Conservation (phyloP, 192 early-diverging fungal genomes). For the Coemansia sp. region DNA sequence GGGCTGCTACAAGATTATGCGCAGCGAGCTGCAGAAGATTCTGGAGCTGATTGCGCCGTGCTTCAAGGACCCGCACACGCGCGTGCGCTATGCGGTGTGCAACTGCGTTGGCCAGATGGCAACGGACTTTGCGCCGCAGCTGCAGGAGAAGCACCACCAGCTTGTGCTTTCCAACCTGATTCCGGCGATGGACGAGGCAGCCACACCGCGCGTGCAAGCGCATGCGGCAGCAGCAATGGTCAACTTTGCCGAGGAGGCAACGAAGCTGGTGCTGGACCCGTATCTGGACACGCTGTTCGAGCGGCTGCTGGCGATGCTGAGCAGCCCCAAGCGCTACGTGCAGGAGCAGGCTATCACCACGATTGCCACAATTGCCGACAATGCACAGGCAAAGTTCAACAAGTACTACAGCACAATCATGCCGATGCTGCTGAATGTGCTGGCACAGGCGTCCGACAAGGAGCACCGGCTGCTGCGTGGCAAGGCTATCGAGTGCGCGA, state of each 20-base stretch:
- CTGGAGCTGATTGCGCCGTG: constrained; percentile 79
- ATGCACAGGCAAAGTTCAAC: constrained; percentile 85
- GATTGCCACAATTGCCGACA: constrained; percentile 95
- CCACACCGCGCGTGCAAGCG: constrained; percentile 86
- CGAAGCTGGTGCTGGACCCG: constrained; percentile 80
- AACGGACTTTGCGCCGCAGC: constrained; percentile 85
- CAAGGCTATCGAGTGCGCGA: constrained; percentile 98
- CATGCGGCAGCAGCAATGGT: constrained; percentile 96
- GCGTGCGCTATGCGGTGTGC: constrained; percentile 96
- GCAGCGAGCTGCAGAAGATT: constrained; percentile 82
- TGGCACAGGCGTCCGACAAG: constrained; percentile 79
- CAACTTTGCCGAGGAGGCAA: constrained; percentile 93
- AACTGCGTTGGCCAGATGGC: constrained; percentile 98
- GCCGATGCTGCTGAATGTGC: constrained; percentile 90
- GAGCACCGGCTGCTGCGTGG: constrained; percentile 92
- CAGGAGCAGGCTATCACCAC: constrained; percentile 99
- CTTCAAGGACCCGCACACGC: constrained; percentile 86
- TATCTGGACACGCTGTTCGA: constrained; percentile 91
- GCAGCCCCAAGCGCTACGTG: constrained; percentile 85
- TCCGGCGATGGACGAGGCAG: constrained; percentile 80
- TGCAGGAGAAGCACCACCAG: constrained; percentile 76
- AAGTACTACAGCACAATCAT: constrained; percentile 95
- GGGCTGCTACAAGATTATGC: constrained; percentile 95
- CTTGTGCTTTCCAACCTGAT: constrained; percentile 77
- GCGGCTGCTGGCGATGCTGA: constrained; percentile 80